Conservation (phyloP, 805 yeast genomes). For the Wilhelminamyces savonicus region DNA sequence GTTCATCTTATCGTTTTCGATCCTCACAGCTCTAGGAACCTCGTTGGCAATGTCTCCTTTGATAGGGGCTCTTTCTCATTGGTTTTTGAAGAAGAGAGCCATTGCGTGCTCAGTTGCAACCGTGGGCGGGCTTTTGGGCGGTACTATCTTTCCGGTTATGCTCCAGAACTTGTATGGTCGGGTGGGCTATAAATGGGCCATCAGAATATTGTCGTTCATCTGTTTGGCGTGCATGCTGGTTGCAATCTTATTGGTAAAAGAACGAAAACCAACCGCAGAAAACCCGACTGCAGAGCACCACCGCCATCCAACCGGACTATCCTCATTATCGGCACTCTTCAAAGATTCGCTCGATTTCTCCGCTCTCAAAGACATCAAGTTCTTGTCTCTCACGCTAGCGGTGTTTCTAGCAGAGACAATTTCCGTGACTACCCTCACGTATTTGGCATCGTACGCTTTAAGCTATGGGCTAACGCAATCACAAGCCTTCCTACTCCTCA, state of each 20-base stretch:
- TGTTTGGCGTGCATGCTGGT: constrained; percentile 28
- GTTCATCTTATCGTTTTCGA: constrained; percentile 46
- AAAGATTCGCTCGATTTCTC: constrained; percentile 18
- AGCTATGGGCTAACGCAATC: constrained; percentile 39
- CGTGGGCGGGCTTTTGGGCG: constrained; percentile 48
- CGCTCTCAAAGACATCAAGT: constrained; percentile 38
- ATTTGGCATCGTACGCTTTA: constrained; percentile 47
- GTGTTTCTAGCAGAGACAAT: constrained; percentile 42
- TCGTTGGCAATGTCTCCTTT: constrained; percentile 38
- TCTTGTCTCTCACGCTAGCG: constrained; percentile 35
- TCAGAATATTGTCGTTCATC: constrained; percentile 43
- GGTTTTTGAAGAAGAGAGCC: constrained; percentile 38
- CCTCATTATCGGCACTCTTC: too few species aligned
- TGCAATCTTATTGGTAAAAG: constrained; percentile 6
- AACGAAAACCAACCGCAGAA: too few species aligned
- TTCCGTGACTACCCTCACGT: constrained; percentile 42
- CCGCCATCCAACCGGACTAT: too few species aligned
- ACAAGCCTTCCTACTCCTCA: constrained; percentile 41
- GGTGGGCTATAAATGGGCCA: constrained; percentile 51
- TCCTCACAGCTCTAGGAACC: constrained; percentile 40
- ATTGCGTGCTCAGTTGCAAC: constrained; percentile 42
- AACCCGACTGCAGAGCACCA: too few species aligned
- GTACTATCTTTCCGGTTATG: constrained; percentile 48
- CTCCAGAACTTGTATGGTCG: constrained; percentile 41
- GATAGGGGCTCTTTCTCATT: constrained; percentile 39